These are phyloP conservation scores for Sporothrix mexicana DNA, from an alignment of 2,329 filamentous ascomycete genomes.

Conservation along the genomic window DNA sequence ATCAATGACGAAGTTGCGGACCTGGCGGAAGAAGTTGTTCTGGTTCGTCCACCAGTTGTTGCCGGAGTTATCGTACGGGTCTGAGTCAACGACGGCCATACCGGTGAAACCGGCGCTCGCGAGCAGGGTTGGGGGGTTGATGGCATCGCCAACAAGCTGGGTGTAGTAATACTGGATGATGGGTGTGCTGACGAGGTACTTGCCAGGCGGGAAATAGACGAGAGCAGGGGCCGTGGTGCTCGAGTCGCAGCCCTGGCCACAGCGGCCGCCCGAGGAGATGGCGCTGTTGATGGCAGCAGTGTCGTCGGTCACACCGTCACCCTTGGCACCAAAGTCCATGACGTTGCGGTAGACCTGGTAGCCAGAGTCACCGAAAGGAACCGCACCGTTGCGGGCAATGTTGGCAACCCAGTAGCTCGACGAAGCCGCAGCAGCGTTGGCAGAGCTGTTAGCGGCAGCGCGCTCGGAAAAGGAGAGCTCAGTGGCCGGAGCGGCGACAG, in stretches of 20 bases:
- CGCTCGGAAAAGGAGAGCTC: constrained; percentile 16
- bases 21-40: constrained; percentile 82
- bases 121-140: constrained; percentile 75
- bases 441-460: constrained; percentile 28
- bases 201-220: constrained; percentile 90
- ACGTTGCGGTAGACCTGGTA: constrained; percentile 82
- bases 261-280: constrained; percentile 78
- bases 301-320: constrained; percentile 75
- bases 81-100: constrained; percentile 86
- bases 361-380: constrained; percentile 63
- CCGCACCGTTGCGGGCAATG: constrained; percentile 71
- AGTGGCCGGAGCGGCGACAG: constrained; percentile 33
- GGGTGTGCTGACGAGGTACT: constrained; percentile 79
- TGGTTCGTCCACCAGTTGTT: constrained; percentile 81
- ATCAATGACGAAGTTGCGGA: constrained; percentile 83
- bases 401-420: constrained; percentile 72
- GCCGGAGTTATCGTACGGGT: constrained; percentile 76
- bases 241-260: constrained; percentile 81
- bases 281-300: constrained; percentile 87
- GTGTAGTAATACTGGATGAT: constrained; percentile 92
- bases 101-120: constrained; percentile 74
- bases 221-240: constrained; percentile 82
- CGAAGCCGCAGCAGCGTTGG: constrained; percentile 19
- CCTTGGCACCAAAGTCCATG: constrained; percentile 74
- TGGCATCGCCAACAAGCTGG: constrained; percentile 83